Conservation (phyloP, 305 asterid genomes). For the Fraxinus nigra region DNA sequence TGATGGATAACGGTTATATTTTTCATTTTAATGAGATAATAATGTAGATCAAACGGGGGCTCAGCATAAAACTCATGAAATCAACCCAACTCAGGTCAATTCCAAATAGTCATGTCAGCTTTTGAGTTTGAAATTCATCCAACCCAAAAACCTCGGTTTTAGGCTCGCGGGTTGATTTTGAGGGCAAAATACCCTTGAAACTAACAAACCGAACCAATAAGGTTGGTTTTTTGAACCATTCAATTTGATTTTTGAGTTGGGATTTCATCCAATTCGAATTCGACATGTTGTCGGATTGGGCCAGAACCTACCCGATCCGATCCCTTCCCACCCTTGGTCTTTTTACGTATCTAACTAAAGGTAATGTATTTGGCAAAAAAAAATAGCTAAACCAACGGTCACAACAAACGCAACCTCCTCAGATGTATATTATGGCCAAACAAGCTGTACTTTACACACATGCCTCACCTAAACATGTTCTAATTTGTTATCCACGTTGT, state of each 20-base stretch:
- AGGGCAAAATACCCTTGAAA: background rate
- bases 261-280: background rate
- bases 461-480: background rate
- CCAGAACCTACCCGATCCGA: background rate
- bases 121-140: background rate
- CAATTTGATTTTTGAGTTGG: background rate
- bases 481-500: background rate
- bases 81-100: background rate
- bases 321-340: background rate
- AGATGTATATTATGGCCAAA: background rate
- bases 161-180: background rate
- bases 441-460: background rate
- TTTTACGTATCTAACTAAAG: background rate
- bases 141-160: background rate
- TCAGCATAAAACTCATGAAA: too few relatives aligned
- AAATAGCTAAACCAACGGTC: background rate
- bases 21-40: too few relatives aligned
- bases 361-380: background rate
- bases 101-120: background rate
- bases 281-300: background rate
- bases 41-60: too few relatives aligned
- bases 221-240: background rate
- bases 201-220: too few relatives aligned
- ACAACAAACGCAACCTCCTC: background rate
- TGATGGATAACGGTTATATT: too few relatives aligned